Base-by-base conservation (phyloP, 306 rosid species). In the Glycine latifolia region DNA sequence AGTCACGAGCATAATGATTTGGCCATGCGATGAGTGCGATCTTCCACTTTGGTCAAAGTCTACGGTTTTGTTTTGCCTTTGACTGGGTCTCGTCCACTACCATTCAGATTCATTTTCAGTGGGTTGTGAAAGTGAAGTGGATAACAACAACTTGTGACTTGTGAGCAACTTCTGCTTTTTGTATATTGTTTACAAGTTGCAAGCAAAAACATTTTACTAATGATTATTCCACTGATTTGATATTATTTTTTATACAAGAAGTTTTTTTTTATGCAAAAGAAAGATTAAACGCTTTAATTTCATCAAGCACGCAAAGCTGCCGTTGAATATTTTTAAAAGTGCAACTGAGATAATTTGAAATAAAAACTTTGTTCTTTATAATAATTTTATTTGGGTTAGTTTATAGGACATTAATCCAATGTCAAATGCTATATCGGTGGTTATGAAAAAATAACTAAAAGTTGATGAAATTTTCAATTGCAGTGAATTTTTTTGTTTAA, bases 21-120 rank as follows among this genome's bases (percentile, higher is more conserved):
- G 4, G 10, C 43, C 17, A 65, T 37, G 1, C 0, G 12, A 48
- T 62, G 10, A 48, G 31, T 63, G 48, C 0, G 1, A 75, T 17
- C 12, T 61, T 76, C 49, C 37, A 54, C 70, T 58, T 33, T 47
- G 71, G 77, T 79, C 78, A 71, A 67, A 70, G 77, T 79, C 52
- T 12, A 47, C 33, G 63, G 54, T 70, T 13, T 46, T 31, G 58
- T 15, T 31, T 44, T 46, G 50, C 13, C 77, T 68, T 69, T 79
- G 83, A 44, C 68, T 10, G 43, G 15, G 76, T 55, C 48, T 17
- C 7, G 10, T 67, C 13, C 55, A 37, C 58, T 16, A 43, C 31
- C 13, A 4, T 13, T 63, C 44, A 66, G 35, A 9, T 5, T 62
- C 69, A 13, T 50, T 46, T n/a, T 63, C 8, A 35, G 49, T 33